These are phyloP conservation scores for Fagopyrum homotropicum DNA, from an alignment of 148 eudicot genomes.

Conservation along the genomic window DNA sequence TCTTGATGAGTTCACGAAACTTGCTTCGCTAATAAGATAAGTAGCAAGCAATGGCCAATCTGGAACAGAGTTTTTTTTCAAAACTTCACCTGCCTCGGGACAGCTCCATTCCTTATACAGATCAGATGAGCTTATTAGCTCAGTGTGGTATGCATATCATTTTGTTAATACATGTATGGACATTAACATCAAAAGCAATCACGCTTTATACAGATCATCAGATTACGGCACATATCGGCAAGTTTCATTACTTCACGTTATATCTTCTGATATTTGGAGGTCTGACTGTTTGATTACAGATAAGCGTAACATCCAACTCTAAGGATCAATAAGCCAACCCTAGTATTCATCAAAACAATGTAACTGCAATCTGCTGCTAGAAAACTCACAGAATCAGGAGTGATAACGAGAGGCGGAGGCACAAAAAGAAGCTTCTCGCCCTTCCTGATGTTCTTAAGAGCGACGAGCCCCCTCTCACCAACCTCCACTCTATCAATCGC, in stretches of 20 bases:
- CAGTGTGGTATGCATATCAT: not conserved
- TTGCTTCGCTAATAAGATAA: slow-evolving; percentile 89
- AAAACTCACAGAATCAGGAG: slow-evolving; percentile 66
- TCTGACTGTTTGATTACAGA: not conserved
- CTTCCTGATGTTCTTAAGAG: slow-evolving; percentile 64
- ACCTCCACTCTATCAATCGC: slow-evolving; percentile 67
- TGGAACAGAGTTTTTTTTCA: slow-evolving; percentile 67
- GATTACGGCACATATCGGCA: not conserved
- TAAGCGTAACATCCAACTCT: not conserved
- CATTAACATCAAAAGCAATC: not conserved
- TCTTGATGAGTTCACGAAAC: slow-evolving; percentile 62
- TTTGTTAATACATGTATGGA: not conserved
- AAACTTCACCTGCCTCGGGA: slow-evolving; percentile 70
- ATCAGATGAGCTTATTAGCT: slow-evolving; percentile 10
- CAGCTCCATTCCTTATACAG: slow-evolving; percentile 71
- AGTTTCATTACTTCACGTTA: not conserved
- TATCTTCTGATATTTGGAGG: not conserved
- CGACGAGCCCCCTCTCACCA: slow-evolving; percentile 95
- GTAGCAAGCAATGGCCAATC: slow-evolving; percentile 98
- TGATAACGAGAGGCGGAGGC: slow-evolving; percentile 72
- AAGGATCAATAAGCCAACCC: not conserved
- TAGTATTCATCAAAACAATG: not conserved
- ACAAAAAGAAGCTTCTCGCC: slow-evolving; percentile 87
- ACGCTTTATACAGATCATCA: not conserved
- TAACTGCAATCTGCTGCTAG: not conserved